Evolutionary conservation across 2,329 filamentous ascomycete species (phyloP).

Genomic region (Alternaria infectoria): DNA sequence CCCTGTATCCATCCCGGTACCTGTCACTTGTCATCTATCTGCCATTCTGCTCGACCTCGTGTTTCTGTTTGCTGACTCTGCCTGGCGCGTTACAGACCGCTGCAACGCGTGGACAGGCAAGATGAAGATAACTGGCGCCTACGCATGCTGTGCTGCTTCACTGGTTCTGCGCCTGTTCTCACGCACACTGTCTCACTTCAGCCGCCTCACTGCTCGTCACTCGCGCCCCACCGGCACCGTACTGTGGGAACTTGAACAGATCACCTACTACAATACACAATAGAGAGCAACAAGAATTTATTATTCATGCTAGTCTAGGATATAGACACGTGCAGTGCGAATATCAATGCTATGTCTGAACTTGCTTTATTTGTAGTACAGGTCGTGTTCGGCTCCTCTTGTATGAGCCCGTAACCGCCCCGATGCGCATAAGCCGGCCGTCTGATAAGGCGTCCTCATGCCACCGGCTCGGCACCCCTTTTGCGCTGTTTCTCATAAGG

Average conservation of each 20-base stretch:
- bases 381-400: background rate
- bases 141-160: background rate
- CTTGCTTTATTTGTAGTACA: background rate
- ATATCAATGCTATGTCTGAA: background rate
- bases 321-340: background rate
- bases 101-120: background rate
- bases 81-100: constrained; percentile 9
- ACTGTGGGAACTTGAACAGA: background rate
- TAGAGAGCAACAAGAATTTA: background rate
- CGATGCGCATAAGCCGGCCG: constrained; percentile 5
- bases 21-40: constrained; percentile 6
- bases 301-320: background rate
- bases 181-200: constrained; percentile 15
- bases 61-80: constrained; percentile 2
- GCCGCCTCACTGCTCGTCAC: constrained; percentile 3
- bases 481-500: constrained; percentile 13
- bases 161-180: constrained; percentile 10
- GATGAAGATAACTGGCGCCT: constrained; percentile 10
- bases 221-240: background rate
- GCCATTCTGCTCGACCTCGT: background rate
- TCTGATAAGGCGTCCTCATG: constrained; percentile 1
- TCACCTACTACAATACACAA: background rate
- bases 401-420: constrained; percentile 11
- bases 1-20: background rate
- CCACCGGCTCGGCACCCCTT: background rate